Evolutionary conservation across 306 rosid species (phyloP).

Genomic region (Vicia sativa): DNA sequence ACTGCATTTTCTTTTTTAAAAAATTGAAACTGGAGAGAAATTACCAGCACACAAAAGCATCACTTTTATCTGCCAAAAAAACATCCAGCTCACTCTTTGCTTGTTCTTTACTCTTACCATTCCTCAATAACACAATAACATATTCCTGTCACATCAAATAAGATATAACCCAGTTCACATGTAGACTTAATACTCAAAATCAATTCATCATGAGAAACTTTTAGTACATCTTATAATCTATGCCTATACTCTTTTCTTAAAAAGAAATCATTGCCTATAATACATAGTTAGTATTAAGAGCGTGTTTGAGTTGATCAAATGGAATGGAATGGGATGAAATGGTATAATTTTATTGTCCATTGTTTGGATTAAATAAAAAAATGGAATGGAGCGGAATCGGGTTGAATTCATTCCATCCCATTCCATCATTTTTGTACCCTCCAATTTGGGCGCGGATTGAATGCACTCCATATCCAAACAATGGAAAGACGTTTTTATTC

Average conservation of each 20-base stretch:
- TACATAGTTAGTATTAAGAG: neutral
- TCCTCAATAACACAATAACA: constrained; percentile 86
- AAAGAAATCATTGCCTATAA: no score
- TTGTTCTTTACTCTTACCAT: constrained; percentile 84
- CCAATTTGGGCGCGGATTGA: no score
- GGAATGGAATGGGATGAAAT: no score
- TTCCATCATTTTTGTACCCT: no score
- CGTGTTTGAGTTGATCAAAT: no score
- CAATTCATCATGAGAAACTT: neutral
- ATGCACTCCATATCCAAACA: no score
- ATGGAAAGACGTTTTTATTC: no score
- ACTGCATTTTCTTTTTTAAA: constrained; percentile 25
- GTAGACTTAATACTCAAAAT: constrained; percentile 15
- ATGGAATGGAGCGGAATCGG: no score
- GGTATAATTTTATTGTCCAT: no score
- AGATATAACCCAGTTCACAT: constrained; percentile 24
- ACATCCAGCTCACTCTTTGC: constrained; percentile 81
- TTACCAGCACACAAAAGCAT: constrained; percentile 94
- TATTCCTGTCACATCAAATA: constrained; percentile 72
- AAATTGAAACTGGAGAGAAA: constrained; percentile 29
- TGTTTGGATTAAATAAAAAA: no score
- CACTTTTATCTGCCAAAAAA: constrained; percentile 85
- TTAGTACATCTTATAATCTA: neutral
- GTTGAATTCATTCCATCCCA: no score
- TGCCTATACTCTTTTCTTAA: neutral